Evolutionary conservation across 1,284 basidiomycete genomes (phyloP), one percentile per base, ranked within the genome.

Genomic region (Anthracocystis panici-leucophaei): DNA sequence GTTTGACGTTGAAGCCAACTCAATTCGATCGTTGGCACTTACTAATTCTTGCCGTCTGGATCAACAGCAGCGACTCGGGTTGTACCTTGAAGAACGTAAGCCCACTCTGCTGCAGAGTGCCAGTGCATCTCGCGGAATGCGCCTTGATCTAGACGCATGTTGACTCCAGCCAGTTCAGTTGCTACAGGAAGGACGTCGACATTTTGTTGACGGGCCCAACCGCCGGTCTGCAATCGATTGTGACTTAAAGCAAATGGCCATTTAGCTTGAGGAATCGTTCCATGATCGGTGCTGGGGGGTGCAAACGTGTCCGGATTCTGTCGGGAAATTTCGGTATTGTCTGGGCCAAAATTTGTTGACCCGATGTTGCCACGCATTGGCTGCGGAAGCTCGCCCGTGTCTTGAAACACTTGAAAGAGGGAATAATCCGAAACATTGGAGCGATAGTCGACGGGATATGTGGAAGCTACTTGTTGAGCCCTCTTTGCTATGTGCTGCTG

Each of bases 41-140:
- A 33, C 31, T 88, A 91, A 83, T 90, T 92, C 66, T 87, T 88
- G 2, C 91, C 91, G 1, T 90, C 85, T 1, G 87, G 61, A 77
- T 91, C 89, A 14, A 92, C 88, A 1, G 90, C 85, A 0, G 90
- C 88, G 41, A 93, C 86, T 84, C 63, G 57, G 33, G 64, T 60
- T 31, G 63, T 77, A 21, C 78, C 80, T 48, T 77, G 80, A 53
- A 85, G 69, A 57, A 79, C 79, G 59, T 79, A 79, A 20, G 76
- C 78, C 79, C 82, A 79, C 23, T 66, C 48, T 45, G 63, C 56
- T 5, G 59, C 63, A 2, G 55, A 46, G 21, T 65, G 62, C 62
- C 62, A 65, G 57, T 65, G 62, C 41, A 65, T 38, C 46, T 65
- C 62, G 20, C 62, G 62, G 38, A 58, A 65, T 2, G 62, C 57